Evolutionary conservation across 2,329 filamentous ascomycete genomes (phyloP).

Genomic region (Calonectria leucothoes): DNA sequence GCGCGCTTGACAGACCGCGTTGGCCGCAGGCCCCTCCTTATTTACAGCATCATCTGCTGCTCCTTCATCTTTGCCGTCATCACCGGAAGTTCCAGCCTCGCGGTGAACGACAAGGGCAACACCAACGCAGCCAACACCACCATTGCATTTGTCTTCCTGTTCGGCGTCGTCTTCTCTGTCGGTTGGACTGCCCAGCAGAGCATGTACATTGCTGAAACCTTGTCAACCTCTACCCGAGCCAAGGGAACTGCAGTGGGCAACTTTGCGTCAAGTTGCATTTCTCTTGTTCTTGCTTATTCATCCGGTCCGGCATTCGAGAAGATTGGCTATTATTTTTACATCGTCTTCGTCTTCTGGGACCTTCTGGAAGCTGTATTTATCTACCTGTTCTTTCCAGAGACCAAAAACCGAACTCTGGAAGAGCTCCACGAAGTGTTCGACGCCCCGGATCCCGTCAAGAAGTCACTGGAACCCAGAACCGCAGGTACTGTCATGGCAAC

Average conservation of each 20-base stretch:
- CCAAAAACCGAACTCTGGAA: constrained; percentile 61
- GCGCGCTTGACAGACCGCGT: constrained; percentile 55
- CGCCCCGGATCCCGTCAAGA: constrained; percentile 30
- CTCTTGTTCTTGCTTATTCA: constrained; percentile 57
- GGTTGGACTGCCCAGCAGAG: constrained; percentile 61
- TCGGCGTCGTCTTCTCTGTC: constrained; percentile 63
- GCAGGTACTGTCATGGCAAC: constrained; percentile 29
- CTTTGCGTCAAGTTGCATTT: constrained; percentile 51
- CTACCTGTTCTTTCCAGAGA: constrained; percentile 63
- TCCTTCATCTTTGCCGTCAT: constrained; percentile 60
- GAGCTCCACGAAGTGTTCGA: constrained; percentile 51
- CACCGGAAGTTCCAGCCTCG: constrained; percentile 27
- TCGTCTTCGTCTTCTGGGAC: constrained; percentile 59
- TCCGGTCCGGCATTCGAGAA: constrained; percentile 55
- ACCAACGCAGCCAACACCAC: constrained; percentile 41
- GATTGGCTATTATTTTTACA: constrained; percentile 58
- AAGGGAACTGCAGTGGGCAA: constrained; percentile 54
- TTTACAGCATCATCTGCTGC: constrained; percentile 54
- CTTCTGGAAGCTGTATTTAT: constrained; percentile 53
- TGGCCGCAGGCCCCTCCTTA: constrained; percentile 63
- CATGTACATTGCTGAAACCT: constrained; percentile 50
- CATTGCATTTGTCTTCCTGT: constrained; percentile 56
- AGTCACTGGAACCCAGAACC: constrained; percentile 31
- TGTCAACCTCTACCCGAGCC: constrained; percentile 47
- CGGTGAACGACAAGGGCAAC: constrained; percentile 38